Conservation (phyloP, 768 basidiomycete genomes). For the Macrolepiota fuliginosa region DNA sequence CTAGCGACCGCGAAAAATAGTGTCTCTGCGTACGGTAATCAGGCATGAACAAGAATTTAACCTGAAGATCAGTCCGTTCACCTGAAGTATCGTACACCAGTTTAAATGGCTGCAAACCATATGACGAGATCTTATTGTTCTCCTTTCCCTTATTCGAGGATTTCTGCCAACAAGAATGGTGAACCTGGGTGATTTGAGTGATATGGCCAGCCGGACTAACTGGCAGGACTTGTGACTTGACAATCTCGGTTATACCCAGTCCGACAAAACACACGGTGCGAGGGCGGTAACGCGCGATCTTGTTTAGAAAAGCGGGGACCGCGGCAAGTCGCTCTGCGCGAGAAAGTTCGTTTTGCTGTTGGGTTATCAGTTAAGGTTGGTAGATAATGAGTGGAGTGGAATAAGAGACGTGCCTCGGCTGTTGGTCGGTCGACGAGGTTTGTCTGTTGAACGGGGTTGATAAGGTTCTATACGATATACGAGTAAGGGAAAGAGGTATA, state of each 20-base stretch:
- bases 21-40: constrained; percentile 39
- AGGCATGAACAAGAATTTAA: no score
- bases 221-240: constrained; percentile 25
- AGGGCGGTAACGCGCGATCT: constrained; percentile 57
- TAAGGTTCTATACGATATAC: not conserved
- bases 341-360: constrained; percentile 55
- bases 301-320: constrained; percentile 58
- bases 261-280: constrained; percentile 79
- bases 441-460: constrained; percentile 54
- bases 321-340: constrained; percentile 46
- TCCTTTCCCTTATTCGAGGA: not conserved
- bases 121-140: constrained; percentile 19
- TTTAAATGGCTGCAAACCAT: constrained; percentile 53
- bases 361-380: not conserved
- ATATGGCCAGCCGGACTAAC: constrained; percentile 9
- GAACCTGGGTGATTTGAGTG: not conserved
- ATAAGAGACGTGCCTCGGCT: constrained; percentile 41
- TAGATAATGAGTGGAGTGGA: not conserved
- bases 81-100: constrained; percentile 32
- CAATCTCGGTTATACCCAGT: constrained; percentile 50
- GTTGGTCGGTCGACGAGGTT: constrained; percentile 75
- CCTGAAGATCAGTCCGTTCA: no score
- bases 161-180: not conserved
- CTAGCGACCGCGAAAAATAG: constrained; percentile 75
- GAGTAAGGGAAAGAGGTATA: constrained; percentile 29